phyloP scores from a whole-genome alignment of 2,329 filamentous ascomycete species.

The Allantophomopsis lycopodina region DNA sequence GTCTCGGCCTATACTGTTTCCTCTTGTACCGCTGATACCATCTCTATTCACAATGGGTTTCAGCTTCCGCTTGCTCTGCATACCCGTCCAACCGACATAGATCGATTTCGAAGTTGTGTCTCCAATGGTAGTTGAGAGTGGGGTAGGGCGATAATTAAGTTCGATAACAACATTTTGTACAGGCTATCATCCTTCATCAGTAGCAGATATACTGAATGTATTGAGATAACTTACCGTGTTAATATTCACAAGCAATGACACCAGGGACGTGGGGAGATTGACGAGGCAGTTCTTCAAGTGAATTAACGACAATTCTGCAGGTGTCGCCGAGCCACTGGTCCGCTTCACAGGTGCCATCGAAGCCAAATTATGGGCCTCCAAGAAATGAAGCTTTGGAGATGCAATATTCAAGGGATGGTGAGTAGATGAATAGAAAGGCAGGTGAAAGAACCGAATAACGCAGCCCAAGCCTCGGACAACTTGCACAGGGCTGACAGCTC shows the following conservation, averaged over 20 bases:
- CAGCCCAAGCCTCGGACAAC: too few species aligned
- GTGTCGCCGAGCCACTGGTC: conserved; percentile 42
- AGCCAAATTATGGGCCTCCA: too few species aligned
- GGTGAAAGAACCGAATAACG: too few species aligned
- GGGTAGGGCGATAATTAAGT: conserved; percentile 53
- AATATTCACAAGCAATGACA: conserved; percentile 73
- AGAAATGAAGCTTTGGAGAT: too few species aligned
- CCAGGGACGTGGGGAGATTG: conserved; percentile 77
- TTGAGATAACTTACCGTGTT: conserved; percentile 55
- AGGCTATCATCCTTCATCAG: conserved; percentile 34
- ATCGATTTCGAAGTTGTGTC: conserved; percentile 49
- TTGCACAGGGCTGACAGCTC: too few species aligned
- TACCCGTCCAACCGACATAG: conserved; percentile 92
- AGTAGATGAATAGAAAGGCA: too few species aligned
- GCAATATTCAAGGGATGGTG: too few species aligned
- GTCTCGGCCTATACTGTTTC: conserved; percentile 45
- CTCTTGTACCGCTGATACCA: conserved; percentile 47
- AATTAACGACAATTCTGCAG: conserved; percentile 73
- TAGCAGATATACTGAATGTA: too few species aligned
- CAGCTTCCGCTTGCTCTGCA: conserved; percentile 81
- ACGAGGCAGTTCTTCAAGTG: conserved; percentile 91
- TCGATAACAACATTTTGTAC: conserved; percentile 96
- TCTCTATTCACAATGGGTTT: conserved; percentile 62
- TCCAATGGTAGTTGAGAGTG: conserved; percentile 28
- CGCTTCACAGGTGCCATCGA: background rate